Evolutionary conservation across 129 eudicot species (phyloP).

Genomic region (Solidago caesia): DNA sequence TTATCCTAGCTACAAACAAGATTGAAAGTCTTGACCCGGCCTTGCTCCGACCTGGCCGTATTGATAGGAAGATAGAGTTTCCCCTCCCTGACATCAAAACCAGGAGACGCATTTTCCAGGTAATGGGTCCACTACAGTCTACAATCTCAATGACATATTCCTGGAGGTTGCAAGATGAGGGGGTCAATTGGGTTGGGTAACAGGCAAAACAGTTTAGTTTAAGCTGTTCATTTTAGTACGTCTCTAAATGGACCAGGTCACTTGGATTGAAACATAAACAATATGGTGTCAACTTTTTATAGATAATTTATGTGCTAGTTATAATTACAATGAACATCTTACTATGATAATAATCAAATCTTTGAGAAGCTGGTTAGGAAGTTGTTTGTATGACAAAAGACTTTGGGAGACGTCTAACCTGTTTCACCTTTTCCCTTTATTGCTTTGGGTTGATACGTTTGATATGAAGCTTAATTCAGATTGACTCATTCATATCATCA

Average conservation of each 20-base stretch:
- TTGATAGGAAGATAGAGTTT: conserved; percentile 91
- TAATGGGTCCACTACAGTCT: conserved; percentile 1
- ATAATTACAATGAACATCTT: no score
- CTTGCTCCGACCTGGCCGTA: conserved; percentile 91
- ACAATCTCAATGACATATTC: no score
- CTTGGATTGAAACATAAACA: no score
- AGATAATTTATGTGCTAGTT: no score
- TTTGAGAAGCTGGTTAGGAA: not conserved
- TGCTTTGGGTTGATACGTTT: not conserved
- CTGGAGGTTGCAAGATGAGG: not conserved
- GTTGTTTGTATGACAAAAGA: not conserved
- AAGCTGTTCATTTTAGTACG: no score
- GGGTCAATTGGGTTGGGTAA: not conserved
- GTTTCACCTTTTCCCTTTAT: not conserved
- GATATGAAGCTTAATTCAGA: not conserved
- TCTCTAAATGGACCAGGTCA: no score
- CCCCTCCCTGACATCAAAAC: conserved; percentile 96
- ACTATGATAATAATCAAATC: not conserved
- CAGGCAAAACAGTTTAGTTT: not conserved
- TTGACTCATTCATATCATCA: not conserved
- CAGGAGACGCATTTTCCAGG: conserved; percentile 85
- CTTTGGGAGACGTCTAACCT: not conserved
- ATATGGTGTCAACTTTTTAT: no score
- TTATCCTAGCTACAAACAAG: conserved; percentile 90
- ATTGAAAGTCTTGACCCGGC: conserved; percentile 97